Evolutionary conservation across 169 alveolate species (phyloP), one percentile per base, ranked within the genome.

Genomic region (Cryptosporidium tyzzeri): DNA sequence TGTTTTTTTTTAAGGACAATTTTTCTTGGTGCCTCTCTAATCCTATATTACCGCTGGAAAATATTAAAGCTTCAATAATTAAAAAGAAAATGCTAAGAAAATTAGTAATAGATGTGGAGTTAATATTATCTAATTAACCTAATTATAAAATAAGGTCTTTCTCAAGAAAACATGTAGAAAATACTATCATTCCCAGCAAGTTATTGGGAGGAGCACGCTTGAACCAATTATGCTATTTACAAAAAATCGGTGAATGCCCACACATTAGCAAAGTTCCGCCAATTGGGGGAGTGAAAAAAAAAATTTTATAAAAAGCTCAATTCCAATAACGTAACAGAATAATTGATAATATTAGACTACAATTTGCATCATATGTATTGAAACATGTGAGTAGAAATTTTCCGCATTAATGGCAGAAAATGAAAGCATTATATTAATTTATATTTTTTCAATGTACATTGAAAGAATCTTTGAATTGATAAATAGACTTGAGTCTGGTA

Each of bases 391-490:
- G 23, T 26, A n/a, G 37, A 14, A 3, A 21, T n/a, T 59, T n/a
- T 59, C 6, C 69, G 33, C 69, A 6, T 59, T 59, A 0, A 18
- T 0, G 9, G 8, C 16, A 2, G 18, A 59, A 59, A 59, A n/a
- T 59, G 8, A 23, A 48, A 48, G 55, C 55, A 14, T 59, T 59
- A 59, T 6, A 59, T 26, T 14, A 59, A 18, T 69, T 31, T n/a
- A 41, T 8, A 41, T 41, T 8, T 9, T 0, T 41, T 41, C 48
- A 9, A 7, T 39, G n/a, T 23, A 4, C 29, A 0, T 14, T 70
- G 48, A 73, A 41, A 55, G 70, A 73, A 41, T 73, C 86, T 53
- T 73, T 73, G 50, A 73, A 73, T 41, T 73, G 86, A 12, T 73
- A 73, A 18, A 73, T 73, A 59, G 86, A 73, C 62, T 37, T 53